Evolutionary conservation across 2,329 filamentous ascomycete species (phyloP).

Genomic region (Neonectria punicea): DNA sequence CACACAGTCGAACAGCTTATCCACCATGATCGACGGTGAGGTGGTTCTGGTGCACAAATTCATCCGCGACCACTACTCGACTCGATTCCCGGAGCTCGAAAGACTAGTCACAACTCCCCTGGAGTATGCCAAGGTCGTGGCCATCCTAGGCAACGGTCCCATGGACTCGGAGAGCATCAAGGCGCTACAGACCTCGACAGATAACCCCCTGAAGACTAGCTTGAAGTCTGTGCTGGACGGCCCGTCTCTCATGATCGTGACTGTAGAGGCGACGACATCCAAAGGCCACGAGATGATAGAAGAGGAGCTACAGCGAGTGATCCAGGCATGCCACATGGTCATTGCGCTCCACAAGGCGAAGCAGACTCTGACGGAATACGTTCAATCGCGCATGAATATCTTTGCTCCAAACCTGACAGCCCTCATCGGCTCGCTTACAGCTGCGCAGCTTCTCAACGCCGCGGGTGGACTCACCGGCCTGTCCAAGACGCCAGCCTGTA

Average conservation of each 20-base stretch:
- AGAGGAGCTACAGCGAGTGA: slow-evolving; percentile 78
- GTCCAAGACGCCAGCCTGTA: slow-evolving; percentile 93
- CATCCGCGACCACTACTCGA: slow-evolving; percentile 94
- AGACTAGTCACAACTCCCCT: slow-evolving; percentile 88
- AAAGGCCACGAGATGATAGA: slow-evolving; percentile 80
- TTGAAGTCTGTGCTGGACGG: slow-evolving; percentile 87
- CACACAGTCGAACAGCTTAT: slow-evolving; percentile 88
- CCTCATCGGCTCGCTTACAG: slow-evolving; percentile 90
- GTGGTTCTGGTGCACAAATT: slow-evolving; percentile 95
- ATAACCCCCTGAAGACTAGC: slow-evolving; percentile 81
- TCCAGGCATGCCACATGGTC: slow-evolving; percentile 86
- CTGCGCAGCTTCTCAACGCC: slow-evolving; percentile 95
- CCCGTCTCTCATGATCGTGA: slow-evolving; percentile 93
- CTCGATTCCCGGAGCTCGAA: slow-evolving; percentile 93
- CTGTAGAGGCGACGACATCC: slow-evolving; percentile 91
- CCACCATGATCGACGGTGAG: slow-evolving; percentile 92
- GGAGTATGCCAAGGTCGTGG: slow-evolving; percentile 94
- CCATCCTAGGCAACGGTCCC: slow-evolving; percentile 91
- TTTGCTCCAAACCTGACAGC: slow-evolving; percentile 95
- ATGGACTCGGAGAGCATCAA: slow-evolving; percentile 86
- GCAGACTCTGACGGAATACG: slow-evolving; percentile 87
- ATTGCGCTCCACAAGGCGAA: slow-evolving; percentile 90
- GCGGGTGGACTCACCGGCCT: slow-evolving; percentile 89
- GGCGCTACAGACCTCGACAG: slow-evolving; percentile 76
- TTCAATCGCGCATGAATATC: slow-evolving; percentile 95